A percentile compares a stretch with the other conserved stretches of the same genome.
These are phyloP conservation scores for Auxenochlorella pyrenoidosa DNA, from an alignment of 139 green algal genomes.

Conservation along the genomic window DNA sequence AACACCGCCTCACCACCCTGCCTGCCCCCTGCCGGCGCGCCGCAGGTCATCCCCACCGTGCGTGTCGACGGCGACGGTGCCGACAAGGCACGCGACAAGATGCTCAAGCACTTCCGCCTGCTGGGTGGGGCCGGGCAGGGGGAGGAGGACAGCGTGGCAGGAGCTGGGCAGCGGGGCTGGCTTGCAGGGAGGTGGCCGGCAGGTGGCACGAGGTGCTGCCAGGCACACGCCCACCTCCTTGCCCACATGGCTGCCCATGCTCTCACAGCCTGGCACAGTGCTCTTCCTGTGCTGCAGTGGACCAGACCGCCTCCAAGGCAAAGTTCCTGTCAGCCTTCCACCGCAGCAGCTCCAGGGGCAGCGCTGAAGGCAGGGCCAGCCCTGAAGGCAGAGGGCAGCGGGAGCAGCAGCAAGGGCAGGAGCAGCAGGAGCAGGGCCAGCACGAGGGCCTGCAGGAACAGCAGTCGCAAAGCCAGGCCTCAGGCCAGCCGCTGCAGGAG, in stretches of 20 bases:
- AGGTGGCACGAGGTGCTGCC: not conserved
- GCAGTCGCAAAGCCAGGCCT: not conserved
- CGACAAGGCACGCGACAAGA: slow-evolving; percentile 43
- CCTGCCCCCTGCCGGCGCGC: no score
- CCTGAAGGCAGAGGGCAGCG: not conserved
- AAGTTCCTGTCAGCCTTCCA: slow-evolving; percentile 58
- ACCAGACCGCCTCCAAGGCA: slow-evolving; percentile 74
- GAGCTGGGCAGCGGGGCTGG: no score
- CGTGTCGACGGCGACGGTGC: slow-evolving; percentile 57
- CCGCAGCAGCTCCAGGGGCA: not conserved
- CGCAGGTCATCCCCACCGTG: slow-evolving; percentile 89
- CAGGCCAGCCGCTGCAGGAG: not conserved
- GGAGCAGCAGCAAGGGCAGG: not conserved
- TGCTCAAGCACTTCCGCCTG: slow-evolving; percentile 58
- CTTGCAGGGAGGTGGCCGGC: not conserved
- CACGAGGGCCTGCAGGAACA: not conserved
- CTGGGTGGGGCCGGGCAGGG: not conserved
- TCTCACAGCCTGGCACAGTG: no score
- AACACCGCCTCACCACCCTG: no score
- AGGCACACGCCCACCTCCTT: slow-evolving; percentile 27
- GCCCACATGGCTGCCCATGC: slow-evolving; percentile 70
- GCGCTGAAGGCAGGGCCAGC: not conserved
- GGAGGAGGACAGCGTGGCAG: no score
- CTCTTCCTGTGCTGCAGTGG: slow-evolving; percentile 43
- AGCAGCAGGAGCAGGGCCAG: not conserved